Evolutionary conservation across 1,139 yeast genomes (phyloP), one percentile per base, ranked within the genome.

Genomic region (Trichomonascaceae sp.): DNA sequence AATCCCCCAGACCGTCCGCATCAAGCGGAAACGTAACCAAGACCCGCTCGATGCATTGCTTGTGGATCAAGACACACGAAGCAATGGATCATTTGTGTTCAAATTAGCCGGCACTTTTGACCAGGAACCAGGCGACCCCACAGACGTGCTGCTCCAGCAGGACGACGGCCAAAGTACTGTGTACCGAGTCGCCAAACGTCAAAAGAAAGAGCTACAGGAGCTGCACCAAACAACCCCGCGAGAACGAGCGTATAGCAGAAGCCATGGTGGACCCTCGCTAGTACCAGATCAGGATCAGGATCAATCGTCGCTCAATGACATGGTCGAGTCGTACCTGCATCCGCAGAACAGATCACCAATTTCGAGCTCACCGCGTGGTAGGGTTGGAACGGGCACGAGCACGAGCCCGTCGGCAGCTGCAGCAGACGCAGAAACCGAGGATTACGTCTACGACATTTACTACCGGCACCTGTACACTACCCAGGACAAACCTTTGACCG

Each of bases 391-490:
- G 6, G 23, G 23, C 6, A 11, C 23, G 9, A 6, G 11, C 6
- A 11, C 11, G 9, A 6, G 11, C 6, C 6, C 9, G 11, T 11
- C 6, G 23, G 23, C 23, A 20, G 23, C 6, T 6, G 11, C 31
- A 16, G 26, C 16, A 11, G 31, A 17, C n/a, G 28, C 28, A 26
- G 63, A 64, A 16, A 64, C 65, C n/a, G 64, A 70, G 13, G 93
- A 80, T 26, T 87, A 81, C 45, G 97, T 87, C 14, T 89, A 84
- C 50, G 98, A 87, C 57, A 85, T 87, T 14, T 87, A 87, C 66
- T 62, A 71, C 58, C 56, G 82, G 43, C 73, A 74, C 42, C 59
- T 60, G 38, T 64, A 39, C 31, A 32, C 39, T 4, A 32, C 26
- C 4, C 37, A 30, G 13, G 37, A 31, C 35, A 17, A 17, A 8